Evolutionary conservation across 306 rosid species (phyloP).

Genomic region (Cyclanthera cordifolia): DNA sequence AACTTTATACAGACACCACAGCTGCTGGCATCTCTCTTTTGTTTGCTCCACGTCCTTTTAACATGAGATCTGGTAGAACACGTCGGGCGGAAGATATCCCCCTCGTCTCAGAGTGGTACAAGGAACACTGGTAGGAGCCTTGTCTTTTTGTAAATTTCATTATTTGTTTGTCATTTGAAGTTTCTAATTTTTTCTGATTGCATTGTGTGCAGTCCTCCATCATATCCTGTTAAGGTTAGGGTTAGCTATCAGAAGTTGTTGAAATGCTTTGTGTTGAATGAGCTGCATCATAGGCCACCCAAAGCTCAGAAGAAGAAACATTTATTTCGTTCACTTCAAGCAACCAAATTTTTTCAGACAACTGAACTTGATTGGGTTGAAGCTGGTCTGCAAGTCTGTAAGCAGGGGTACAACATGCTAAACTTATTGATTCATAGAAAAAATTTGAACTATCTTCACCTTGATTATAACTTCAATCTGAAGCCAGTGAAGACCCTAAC

Average conservation of each 20-base stretch:
- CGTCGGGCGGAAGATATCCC: slow-evolving; percentile 95
- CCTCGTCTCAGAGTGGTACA: slow-evolving; percentile 94
- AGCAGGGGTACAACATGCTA: slow-evolving; percentile 98
- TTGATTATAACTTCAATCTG: slow-evolving; percentile 87
- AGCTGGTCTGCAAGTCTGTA: slow-evolving; percentile 98
- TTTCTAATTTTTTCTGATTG: slow-evolving; percentile 7
- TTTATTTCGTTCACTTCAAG: slow-evolving; percentile 84
- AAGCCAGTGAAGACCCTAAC: slow-evolving; percentile 97
- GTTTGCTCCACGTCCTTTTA: slow-evolving; percentile 98
- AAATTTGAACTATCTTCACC: slow-evolving; percentile 95
- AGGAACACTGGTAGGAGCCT: slow-evolving; percentile 72
- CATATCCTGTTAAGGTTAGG: slow-evolving; percentile 95
- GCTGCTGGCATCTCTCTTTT: slow-evolving; percentile 89
- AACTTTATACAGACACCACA: slow-evolving; percentile 90
- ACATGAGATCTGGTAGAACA: slow-evolving; percentile 96
- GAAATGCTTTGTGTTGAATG: slow-evolving; percentile 93
- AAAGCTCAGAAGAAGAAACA: slow-evolving; percentile 98
- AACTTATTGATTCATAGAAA: slow-evolving; percentile 92
- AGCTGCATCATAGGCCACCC: slow-evolving; percentile 97
- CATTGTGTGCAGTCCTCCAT: slow-evolving; percentile 64
- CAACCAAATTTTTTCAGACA: slow-evolving; percentile 95
- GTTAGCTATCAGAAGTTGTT: slow-evolving; percentile 91
- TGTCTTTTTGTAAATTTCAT: background rate
- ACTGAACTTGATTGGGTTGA: slow-evolving; percentile 99
- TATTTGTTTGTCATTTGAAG: background rate